Base-by-base conservation (phyloP, 2,329 filamentous ascomycete species). In the Cercospora berteroae region DNA sequence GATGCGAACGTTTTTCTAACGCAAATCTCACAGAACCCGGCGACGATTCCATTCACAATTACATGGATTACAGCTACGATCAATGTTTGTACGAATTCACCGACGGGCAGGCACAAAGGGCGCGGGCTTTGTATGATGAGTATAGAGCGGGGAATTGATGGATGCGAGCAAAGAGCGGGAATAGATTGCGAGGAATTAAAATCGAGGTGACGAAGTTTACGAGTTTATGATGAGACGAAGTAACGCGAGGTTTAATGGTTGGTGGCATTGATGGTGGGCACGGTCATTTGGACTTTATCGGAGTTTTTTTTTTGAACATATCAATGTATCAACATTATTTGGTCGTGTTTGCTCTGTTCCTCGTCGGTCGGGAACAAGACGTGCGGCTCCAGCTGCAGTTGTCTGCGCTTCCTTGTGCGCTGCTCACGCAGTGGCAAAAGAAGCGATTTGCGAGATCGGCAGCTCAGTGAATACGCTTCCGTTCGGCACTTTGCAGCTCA, bases 31-130 rank as follows among this genome's bases (percentile, higher is more conserved):
- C 48, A 55, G 48, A 55, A 16, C 48, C 48, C 8, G 67, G 64
- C 29, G 9, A 77, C 39, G 85, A 87, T 74, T 78, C 81, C 5
- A 82, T 86, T 56, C 82, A 84, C 66, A 85, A 86, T 71, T 86
- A 82, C 70, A 86, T 86, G 84, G 68, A 81, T 66, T 81, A 71
- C 42, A 67, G 62, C 62, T 68, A 63, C 29, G 71, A 72, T 27
- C 42, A 58, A n/a, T 73, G 71, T 55, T 39, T 71, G 60, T 63
- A 63, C n/a, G 57, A 67, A 25, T 71, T 72, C 58, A 69, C 67
- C 6, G 33, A 23, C 33, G 70, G 69, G 8, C 69, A 72, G 60
- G 42, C 42, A 18, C 63, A 60, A 5, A 18, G 69, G 18, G 69
- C 69, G 4, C 63, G 33, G 42, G 50, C 65, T 7, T 60, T 72